Percentiles rank a stretch among this genome's conserved stretches.
phyloP scores from a whole-genome alignment of 495 filamentous ascomycete genomes.

The Massariosphaeria phaeospora region DNA sequence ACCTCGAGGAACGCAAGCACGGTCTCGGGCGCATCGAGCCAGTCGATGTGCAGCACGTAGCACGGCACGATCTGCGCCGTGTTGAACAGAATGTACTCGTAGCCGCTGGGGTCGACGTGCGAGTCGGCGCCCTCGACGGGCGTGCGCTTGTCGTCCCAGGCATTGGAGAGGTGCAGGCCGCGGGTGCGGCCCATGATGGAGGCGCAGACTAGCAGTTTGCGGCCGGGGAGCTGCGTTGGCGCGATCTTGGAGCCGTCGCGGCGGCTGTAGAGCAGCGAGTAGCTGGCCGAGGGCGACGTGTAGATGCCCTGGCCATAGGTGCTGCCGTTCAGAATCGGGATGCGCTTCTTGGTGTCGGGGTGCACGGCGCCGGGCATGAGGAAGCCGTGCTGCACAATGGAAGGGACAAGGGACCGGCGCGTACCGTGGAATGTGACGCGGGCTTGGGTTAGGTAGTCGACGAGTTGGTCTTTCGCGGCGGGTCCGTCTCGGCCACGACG shows the following conservation, averaged over 20 bases:
- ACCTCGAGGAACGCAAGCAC: neutral
- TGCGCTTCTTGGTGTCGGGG: conserved; percentile 23
- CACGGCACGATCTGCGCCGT: conserved; percentile 41
- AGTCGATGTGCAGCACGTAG: conserved; percentile 44
- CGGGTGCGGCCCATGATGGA: conserved; percentile 40
- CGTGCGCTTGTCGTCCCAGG: conserved; percentile 24
- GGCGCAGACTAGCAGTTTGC: conserved; percentile 43
- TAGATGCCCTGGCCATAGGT: conserved; percentile 43
- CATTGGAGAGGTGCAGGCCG: conserved; percentile 27
- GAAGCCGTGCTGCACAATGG: conserved; percentile 45
- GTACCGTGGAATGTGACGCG: conserved; percentile 45
- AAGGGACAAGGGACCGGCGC: conserved; percentile 36
- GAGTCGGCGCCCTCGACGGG: conserved; percentile 35
- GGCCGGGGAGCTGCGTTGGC: conserved; percentile 35
- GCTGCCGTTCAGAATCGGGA: conserved; percentile 37
- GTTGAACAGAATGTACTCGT: conserved; percentile 46
- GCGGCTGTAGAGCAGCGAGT: conserved; percentile 38
- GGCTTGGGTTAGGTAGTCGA: conserved; percentile 37
- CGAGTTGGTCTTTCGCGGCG: conserved; percentile 33
- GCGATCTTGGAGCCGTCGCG: conserved; percentile 15
- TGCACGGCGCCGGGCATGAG: conserved; percentile 37
- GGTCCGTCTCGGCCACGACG: neutral
- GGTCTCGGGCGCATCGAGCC: conserved; percentile 11
- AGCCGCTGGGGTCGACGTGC: conserved; percentile 35
- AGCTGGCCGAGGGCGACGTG: conserved; percentile 36